Evolutionary conservation across 2,329 filamentous ascomycete genomes (phyloP).

Genomic region (Venturia asperata): DNA sequence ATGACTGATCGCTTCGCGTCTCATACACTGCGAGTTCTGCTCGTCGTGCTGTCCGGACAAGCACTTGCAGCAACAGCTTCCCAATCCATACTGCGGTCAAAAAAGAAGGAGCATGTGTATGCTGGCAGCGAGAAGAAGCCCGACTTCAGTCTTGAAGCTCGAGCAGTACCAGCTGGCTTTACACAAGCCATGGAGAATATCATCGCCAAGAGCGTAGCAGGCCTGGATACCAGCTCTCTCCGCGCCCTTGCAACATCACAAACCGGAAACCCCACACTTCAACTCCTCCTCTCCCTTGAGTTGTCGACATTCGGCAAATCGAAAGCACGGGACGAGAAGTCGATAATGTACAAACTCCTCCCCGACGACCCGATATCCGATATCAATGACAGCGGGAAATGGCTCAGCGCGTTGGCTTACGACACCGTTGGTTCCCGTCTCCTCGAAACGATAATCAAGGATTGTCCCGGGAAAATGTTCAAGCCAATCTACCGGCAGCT

Average conservation of each 20-base stretch:
- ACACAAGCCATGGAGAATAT: constrained; percentile 70
- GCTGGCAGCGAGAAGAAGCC: constrained; percentile 45
- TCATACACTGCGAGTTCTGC: constrained; percentile 76
- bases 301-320: constrained; percentile 64
- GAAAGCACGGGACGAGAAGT: constrained; percentile 56
- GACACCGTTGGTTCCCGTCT: constrained; percentile 85
- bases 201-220: constrained; percentile 65
- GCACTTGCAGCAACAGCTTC: constrained; percentile 64
- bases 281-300: constrained; percentile 81
- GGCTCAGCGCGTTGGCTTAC: constrained; percentile 82
- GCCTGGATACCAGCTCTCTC: constrained; percentile 71
- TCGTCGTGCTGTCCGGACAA: constrained; percentile 78
- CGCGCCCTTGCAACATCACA: constrained; percentile 80
- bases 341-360: constrained; percentile 69
- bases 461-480: constrained; percentile 81
- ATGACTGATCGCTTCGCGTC: constrained; percentile 87
- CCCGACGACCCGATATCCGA: constrained; percentile 72
- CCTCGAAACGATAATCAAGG: constrained; percentile 75
- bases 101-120: constrained; percentile 76
- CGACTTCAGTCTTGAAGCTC: constrained; percentile 30
- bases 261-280: constrained; percentile 87
- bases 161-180: constrained; percentile 71
- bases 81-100: constrained; percentile 76
- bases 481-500: constrained; percentile 76
- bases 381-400: constrained; percentile 64